These are phyloP conservation scores for Alternaria dauci DNA, from an alignment of 2,329 filamentous ascomycete genomes.

Conservation along the genomic window DNA sequence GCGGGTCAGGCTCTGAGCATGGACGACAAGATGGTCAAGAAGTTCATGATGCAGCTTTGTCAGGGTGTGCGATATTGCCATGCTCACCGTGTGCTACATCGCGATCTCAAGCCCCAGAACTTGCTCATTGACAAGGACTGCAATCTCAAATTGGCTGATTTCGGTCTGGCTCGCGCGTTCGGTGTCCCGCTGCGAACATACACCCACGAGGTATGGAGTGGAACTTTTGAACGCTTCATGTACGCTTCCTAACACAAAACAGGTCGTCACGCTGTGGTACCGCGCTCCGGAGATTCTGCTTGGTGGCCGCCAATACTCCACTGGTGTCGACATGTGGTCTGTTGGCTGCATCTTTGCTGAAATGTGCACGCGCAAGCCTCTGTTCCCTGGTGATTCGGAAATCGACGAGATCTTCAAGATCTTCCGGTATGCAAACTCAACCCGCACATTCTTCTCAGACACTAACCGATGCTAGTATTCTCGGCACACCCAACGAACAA, in stretches of 20 bases:
- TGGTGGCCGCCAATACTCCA: constrained; percentile 90
- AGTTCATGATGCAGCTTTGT: constrained; percentile 90
- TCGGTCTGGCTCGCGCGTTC: constrained; percentile 87
- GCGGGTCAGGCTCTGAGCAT: constrained; percentile 74
- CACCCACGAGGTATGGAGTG: constrained; percentile 75
- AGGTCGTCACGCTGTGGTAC: constrained; percentile 94
- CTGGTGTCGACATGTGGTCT: constrained; percentile 96
- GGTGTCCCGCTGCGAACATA: constrained; percentile 91
- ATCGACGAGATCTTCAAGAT: constrained; percentile 96
- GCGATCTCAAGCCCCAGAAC: constrained; percentile 91
- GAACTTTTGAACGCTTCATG: too few species aligned
- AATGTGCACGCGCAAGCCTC: constrained; percentile 92
- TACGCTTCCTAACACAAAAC: constrained; percentile 21
- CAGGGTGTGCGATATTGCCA: constrained; percentile 89
- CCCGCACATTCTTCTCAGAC: not conserved
- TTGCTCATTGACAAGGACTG: constrained; percentile 85
- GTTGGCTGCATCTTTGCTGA: constrained; percentile 94
- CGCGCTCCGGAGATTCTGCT: constrained; percentile 89
- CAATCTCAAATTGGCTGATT: constrained; percentile 90
- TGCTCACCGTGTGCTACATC: constrained; percentile 84
- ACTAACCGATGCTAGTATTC: constrained; percentile 53
- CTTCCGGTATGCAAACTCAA: constrained; percentile 71
- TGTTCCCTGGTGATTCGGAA: constrained; percentile 92
- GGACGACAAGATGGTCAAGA: constrained; percentile 83
- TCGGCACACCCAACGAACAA: constrained; percentile 83